Conservation (phyloP, 345 rosid species). For the Corchorus olitorius region DNA sequence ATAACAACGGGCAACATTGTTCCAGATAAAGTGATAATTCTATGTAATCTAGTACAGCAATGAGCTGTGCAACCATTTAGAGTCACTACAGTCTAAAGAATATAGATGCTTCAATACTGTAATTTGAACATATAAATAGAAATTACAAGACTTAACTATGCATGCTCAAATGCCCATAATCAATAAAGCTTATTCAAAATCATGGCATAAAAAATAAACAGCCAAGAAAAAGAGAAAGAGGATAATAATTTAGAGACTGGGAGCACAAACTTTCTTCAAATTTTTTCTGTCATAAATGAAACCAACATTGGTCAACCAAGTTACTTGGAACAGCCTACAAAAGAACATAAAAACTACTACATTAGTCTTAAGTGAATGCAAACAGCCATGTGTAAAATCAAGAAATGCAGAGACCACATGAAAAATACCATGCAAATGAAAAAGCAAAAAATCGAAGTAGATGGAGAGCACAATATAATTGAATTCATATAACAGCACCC, state of each 20-base stretch:
- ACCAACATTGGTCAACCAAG: slow-evolving; percentile 87
- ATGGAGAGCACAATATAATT: background rate
- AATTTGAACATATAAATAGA: background rate
- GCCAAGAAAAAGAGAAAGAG: slow-evolving; percentile 1
- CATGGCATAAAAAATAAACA: slow-evolving; percentile 11
- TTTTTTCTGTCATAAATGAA: slow-evolving; percentile 76
- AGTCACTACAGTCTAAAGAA: no score
- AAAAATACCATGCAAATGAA: background rate
- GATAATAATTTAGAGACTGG: slow-evolving; percentile 20
- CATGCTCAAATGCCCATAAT: background rate
- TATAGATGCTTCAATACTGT: background rate
- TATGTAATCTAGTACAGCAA: no score
- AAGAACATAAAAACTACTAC: slow-evolving; percentile 38
- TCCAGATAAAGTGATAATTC: no score
- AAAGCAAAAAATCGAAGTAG: background rate
- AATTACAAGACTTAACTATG: background rate
- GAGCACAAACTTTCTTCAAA: slow-evolving; percentile 78
- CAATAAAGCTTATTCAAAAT: background rate
- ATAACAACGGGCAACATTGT: no score
- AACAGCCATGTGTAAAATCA: slow-evolving; percentile 9
- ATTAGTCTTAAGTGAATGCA: slow-evolving; percentile 29
- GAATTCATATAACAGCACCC: background rate
- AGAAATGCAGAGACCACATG: slow-evolving; percentile 14
- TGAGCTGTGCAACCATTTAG: no score
- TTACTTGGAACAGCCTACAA: slow-evolving; percentile 93